Conservation (phyloP, 2,329 filamentous ascomycete species). For the Dactylonectria estremocensis region DNA sequence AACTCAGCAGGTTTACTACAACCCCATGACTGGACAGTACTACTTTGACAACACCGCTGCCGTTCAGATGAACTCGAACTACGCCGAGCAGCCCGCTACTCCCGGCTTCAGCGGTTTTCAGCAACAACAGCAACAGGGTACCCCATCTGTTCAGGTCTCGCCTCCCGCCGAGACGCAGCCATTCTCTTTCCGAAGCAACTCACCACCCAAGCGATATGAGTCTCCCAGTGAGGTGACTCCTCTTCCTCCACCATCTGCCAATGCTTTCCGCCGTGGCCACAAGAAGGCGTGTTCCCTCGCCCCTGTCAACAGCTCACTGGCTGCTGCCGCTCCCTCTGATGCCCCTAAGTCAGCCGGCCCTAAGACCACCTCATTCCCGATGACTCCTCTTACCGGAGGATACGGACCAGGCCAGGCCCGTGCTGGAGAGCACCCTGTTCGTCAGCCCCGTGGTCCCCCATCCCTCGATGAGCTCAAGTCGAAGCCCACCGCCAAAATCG, state of each 20-base stretch:
- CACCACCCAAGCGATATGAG: slow-evolving; percentile 76
- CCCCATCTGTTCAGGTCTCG: slow-evolving; percentile 85
- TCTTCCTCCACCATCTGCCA: slow-evolving; percentile 88
- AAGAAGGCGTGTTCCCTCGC: slow-evolving; percentile 89
- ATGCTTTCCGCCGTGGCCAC: slow-evolving; percentile 93
- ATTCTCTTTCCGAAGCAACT: slow-evolving; percentile 72
- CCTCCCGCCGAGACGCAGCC: slow-evolving; percentile 77
- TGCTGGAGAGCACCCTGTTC: slow-evolving; percentile 93
- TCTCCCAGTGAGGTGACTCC: slow-evolving; percentile 79
- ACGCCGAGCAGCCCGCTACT: slow-evolving; percentile 62
- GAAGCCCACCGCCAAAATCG: slow-evolving; percentile 92
- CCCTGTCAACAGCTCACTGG: slow-evolving; percentile 67
- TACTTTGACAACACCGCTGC: slow-evolving; percentile 78
- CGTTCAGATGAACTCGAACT: slow-evolving; percentile 58
- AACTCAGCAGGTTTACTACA: slow-evolving; percentile 87
- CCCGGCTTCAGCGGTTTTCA: slow-evolving; percentile 52
- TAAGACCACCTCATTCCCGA: slow-evolving; percentile 85
- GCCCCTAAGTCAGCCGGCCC: slow-evolving; percentile 75
- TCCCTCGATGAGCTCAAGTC: slow-evolving; percentile 90
- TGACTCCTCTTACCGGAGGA: slow-evolving; percentile 84
- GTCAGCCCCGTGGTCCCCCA: slow-evolving; percentile 93
- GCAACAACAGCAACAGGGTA: slow-evolving; percentile 64
- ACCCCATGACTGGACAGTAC: slow-evolving; percentile 89
- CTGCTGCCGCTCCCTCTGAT: slow-evolving; percentile 60
- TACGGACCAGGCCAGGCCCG: slow-evolving; percentile 95